Conservation (phyloP, 2,329 filamentous ascomycete genomes). For the Scedosporium apiospermum region DNA sequence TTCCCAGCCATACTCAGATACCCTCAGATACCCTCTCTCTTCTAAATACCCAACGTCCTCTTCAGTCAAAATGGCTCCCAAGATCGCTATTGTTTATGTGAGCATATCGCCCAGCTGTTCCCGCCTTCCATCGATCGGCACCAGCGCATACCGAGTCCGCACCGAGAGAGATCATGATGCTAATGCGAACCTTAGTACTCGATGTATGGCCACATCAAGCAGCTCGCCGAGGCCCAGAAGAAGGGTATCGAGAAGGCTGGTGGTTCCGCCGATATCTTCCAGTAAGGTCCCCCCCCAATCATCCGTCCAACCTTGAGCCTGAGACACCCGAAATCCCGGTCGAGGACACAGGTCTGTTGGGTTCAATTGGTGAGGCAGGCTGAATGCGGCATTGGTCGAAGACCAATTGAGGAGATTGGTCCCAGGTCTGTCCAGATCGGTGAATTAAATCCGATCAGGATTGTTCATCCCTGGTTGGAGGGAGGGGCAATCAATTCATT, state of each 20-base stretch:
- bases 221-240: conserved; percentile 83
- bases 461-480: too few species aligned
- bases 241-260: conserved; percentile 82
- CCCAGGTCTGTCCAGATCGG: too few species aligned
- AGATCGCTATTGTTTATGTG: conserved; percentile 85
- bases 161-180: neutral
- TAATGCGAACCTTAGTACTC: conserved; percentile 56
- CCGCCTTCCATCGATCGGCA: too few species aligned
- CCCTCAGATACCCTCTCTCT: neutral
- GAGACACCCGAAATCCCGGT: too few species aligned
- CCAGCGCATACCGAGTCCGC: neutral
- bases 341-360: neutral
- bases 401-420: too few species aligned
- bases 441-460: too few species aligned
- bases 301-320: neutral
- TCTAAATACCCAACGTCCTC: conserved; percentile 1
- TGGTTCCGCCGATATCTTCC: conserved; percentile 71
- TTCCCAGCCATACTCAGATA: neutral
- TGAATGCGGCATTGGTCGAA: too few species aligned
- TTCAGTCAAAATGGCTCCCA: conserved; percentile 66
- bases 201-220: conserved; percentile 83
- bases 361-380: too few species aligned
- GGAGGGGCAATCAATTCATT: too few species aligned
- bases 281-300: conserved; percentile 38
- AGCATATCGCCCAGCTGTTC: conserved; percentile 24